Evolutionary conservation across 768 basidiomycete genomes (phyloP), one percentile per base, ranked within the genome.

Genomic region (Dentipellis sp.): DNA sequence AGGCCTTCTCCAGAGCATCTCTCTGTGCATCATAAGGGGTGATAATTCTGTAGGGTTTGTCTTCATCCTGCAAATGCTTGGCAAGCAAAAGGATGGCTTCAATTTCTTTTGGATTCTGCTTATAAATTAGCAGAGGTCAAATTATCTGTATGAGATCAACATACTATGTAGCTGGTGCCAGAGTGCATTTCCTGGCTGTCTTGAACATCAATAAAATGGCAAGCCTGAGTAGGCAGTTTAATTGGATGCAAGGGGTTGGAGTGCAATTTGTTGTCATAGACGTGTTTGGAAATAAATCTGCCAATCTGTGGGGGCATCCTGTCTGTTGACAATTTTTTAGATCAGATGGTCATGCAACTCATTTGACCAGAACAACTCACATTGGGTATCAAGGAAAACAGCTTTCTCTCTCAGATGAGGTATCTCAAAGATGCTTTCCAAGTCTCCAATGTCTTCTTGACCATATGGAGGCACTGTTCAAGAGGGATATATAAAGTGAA

Each of bases 291-390:
- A 40, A 93, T 86, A 46, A 90, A 81, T 3, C 73, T 62, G 21
- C 89, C 88, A 73, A 91, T 84, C 59, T 88, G 80, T 52, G 83
- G 80, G 52, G 90, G 90, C 88, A 93, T 90, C 1, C 91, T 81
- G 61, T 92, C 91, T 92, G 55, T 39, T 17, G 55, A 50, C 37
- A 46, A 55, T 60, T 66, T 37, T 22, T 23, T 23, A 50, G 17
- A 50, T 22, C 6, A 22, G 14, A 21, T 23, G 10, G 10, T 10
- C 3, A 34, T 11, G 16, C 12, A 4, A 2, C 10, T 40, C n/a
- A 12, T 10, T 40, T 45, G 4, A 34, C 29, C 10, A 50, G 23
- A n/a, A 34, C 5, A 29, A 50, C 80, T 63, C 66, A 89, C 91
- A 92, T 69, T 91, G 90, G 1, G 76, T 89, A 59, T 89, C 72